These are phyloP conservation scores for Podaxis rugospora DNA, from an alignment of 768 basidiomycete species.

Conservation along the genomic window DNA sequence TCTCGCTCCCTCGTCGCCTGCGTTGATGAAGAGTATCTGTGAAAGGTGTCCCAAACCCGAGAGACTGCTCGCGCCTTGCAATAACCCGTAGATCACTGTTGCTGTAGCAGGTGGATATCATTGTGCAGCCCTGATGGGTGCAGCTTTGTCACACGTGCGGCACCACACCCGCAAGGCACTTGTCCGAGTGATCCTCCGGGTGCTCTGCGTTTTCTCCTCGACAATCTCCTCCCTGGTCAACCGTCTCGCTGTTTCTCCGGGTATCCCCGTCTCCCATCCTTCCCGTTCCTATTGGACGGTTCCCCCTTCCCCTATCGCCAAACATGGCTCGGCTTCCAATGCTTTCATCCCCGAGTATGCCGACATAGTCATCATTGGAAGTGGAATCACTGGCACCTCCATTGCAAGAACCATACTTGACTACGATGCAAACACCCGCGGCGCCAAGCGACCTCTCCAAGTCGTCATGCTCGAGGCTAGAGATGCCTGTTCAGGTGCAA, in stretches of 20 bases:
- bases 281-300: conserved; percentile 62
- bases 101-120: not conserved
- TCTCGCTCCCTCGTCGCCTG: not conserved
- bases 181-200: conserved; percentile 15
- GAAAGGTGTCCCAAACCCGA: not conserved
- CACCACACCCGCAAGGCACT: conserved; percentile 16
- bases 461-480: conserved; percentile 82
- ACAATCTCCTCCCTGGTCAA: conserved; percentile 20
- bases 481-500: conserved; percentile 71
- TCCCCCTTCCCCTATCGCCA: conserved; percentile 45
- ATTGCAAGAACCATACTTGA: conserved; percentile 52
- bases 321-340: conserved; percentile 22
- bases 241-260: conserved; percentile 39
- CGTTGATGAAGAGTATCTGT: not conserved
- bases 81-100: not conserved
- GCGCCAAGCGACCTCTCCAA: conserved; percentile 24
- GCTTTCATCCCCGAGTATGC: conserved; percentile 38
- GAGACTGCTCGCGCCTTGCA: not conserved
- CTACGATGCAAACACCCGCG: conserved; percentile 17
- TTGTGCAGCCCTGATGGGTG: not conserved
- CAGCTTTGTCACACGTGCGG: conserved; percentile 1
- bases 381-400: conserved; percentile 71
- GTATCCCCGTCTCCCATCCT: conserved; percentile 51
- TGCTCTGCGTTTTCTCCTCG: conserved; percentile 16
- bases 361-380: conserved; percentile 71